These are phyloP conservation scores for Tillandsia leiboldiana DNA, from an alignment of 176 grass and related monocot species.

Conservation along the genomic window DNA sequence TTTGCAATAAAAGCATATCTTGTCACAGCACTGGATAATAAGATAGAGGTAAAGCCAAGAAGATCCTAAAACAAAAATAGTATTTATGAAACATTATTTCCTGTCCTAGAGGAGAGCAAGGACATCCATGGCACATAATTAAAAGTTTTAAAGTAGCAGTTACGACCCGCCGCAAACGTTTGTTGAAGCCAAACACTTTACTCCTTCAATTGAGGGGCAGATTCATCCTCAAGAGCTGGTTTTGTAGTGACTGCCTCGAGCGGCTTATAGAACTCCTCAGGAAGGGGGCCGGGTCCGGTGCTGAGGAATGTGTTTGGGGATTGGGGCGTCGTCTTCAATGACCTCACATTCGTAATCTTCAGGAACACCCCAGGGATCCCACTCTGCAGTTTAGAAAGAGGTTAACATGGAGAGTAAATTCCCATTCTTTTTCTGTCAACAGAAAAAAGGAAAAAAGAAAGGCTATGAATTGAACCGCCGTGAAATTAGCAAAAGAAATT, in stretches of 20 bases:
- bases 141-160: conserved; percentile 23
- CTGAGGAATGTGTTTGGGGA: conserved; percentile 90
- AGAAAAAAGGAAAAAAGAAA: not conserved
- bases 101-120: conserved; percentile 28
- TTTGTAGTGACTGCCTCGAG: conserved; percentile 49
- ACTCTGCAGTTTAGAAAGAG: conserved; percentile 45
- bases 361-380: conserved; percentile 97
- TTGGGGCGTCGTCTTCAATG: conserved; percentile 67
- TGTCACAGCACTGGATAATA: not conserved
- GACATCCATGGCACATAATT: conserved; percentile 17
- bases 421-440: not conserved
- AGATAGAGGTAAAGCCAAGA: not conserved
- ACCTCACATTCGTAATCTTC: conserved; percentile 90
- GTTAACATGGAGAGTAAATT: conserved; percentile 3
- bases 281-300: conserved; percentile 60
- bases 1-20: too few relatives aligned
- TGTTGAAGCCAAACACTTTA: conserved; percentile 20
- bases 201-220: conserved; percentile 52
- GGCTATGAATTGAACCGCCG: not conserved
- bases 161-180: conserved; percentile 11
- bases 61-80: not conserved
- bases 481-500: too few relatives aligned
- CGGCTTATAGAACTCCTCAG: conserved; percentile 86
- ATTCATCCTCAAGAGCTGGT: conserved; percentile 37
- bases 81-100: conserved; percentile 26